Evolutionary conservation across 208 protist species (phyloP).

Genomic region (Leishmania major): DNA sequence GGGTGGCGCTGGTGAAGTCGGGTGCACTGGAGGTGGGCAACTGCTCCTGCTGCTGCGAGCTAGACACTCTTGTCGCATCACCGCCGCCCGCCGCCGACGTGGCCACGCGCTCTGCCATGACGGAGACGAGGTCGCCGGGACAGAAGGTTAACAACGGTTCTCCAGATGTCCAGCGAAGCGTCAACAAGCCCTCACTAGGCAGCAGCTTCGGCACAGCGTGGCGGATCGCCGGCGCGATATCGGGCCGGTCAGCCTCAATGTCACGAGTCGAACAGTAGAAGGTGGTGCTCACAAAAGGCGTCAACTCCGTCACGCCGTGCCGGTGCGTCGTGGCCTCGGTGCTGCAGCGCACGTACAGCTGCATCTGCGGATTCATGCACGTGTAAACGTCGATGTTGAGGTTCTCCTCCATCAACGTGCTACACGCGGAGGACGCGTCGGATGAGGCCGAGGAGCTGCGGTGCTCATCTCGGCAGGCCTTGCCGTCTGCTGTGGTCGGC

Average conservation of each 20-base stretch:
- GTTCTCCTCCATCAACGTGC: slow-evolving; percentile 42
- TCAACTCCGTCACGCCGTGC: slow-evolving; percentile 44
- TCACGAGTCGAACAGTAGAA: slow-evolving; percentile 23
- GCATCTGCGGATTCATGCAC: slow-evolving; percentile 45
- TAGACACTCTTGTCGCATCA: neutral
- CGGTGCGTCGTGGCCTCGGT: slow-evolving; percentile 48
- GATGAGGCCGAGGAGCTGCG: slow-evolving; percentile 1
- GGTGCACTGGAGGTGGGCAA: neutral
- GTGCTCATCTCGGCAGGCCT: neutral
- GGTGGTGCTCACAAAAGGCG: slow-evolving; percentile 33
- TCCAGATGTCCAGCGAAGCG: slow-evolving; percentile 35
- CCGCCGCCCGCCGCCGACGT: neutral
- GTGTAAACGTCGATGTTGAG: slow-evolving; percentile 61
- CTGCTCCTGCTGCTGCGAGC: neutral
- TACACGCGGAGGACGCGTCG: slow-evolving; percentile 20
- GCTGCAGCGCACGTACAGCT: slow-evolving; percentile 59
- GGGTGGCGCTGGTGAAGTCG: slow-evolving; percentile 12
- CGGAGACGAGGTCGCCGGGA: slow-evolving; percentile 26
- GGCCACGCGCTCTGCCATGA: slow-evolving; percentile 29
- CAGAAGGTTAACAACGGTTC: slow-evolving; percentile 42
- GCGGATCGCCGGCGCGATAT: slow-evolving; percentile 28
- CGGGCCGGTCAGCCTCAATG: slow-evolving; percentile 22
- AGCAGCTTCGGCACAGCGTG: slow-evolving; percentile 29
- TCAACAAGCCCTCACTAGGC: slow-evolving; percentile 26
- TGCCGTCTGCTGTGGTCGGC: neutral